A percentile compares a stretch with the other conserved stretches of the same genome.
Evolutionary conservation across 2,329 filamentous ascomycete species (phyloP).

Genomic region (Sarocladium kiliense): DNA sequence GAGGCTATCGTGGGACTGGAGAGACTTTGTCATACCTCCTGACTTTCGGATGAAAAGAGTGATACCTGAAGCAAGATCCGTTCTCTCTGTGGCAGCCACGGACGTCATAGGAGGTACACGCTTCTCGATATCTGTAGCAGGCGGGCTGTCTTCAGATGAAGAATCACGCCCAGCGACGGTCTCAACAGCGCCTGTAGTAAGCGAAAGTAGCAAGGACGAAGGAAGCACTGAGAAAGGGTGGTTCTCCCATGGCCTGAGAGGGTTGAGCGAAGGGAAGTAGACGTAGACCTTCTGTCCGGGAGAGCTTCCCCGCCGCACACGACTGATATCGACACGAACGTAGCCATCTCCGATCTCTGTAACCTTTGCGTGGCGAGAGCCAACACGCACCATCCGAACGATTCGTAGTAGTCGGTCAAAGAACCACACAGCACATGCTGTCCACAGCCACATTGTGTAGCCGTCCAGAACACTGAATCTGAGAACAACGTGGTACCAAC

Average conservation of each 20-base stretch:
- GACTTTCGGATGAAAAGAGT: constrained; percentile 31
- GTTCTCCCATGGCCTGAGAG: constrained; percentile 41
- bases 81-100: not conserved
- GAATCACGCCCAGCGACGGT: not conserved
- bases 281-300: constrained; percentile 36
- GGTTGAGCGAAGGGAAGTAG: constrained; percentile 42
- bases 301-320: constrained; percentile 25
- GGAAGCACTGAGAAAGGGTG: constrained; percentile 45
- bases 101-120: not conserved
- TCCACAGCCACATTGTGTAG: constrained; percentile 38
- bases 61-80: constrained; percentile 17
- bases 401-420: constrained; percentile 40
- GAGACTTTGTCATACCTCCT: constrained; percentile 27
- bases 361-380: constrained; percentile 31
- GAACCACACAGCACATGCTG: constrained; percentile 21
- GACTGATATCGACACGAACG: constrained; percentile 36
- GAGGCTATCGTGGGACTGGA: constrained; percentile 20
- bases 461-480: not conserved
- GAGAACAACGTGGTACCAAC: constrained; percentile 34
- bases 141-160: not conserved
- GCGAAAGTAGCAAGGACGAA: constrained; percentile 17
- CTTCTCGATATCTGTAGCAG: not conserved
- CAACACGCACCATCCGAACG: constrained; percentile 29
- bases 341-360: constrained; percentile 26
- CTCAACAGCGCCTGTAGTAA: not conserved